These are phyloP conservation scores for Komagataella pastoris DNA, from an alignment of 805 yeast genomes.

Conservation along the genomic window DNA sequence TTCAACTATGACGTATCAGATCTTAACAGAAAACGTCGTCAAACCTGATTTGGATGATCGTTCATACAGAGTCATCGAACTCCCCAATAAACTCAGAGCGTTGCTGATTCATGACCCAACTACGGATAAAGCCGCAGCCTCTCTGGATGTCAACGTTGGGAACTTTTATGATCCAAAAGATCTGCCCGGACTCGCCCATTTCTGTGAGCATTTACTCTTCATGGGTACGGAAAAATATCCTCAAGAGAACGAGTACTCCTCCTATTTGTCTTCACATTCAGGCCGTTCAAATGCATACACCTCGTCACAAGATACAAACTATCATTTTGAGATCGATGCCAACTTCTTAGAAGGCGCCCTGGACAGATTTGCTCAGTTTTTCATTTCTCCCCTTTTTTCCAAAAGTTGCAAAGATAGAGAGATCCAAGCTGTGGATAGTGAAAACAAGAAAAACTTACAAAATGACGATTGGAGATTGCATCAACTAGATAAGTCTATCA, in stretches of 20 bases:
- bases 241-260: constrained; percentile 57
- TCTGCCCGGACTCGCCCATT: constrained; percentile 70
- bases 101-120: constrained; percentile 54
- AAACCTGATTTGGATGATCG: constrained; percentile 62
- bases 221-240: constrained; percentile 76
- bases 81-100: constrained; percentile 45
- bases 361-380: constrained; percentile 88
- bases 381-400: constrained; percentile 70
- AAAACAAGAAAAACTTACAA: constrained; percentile 88
- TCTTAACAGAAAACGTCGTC: constrained; percentile 5
- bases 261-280: constrained; percentile 68
- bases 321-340: constrained; percentile 73
- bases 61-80: constrained; percentile 48
- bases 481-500: constrained; percentile 66
- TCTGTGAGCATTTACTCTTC: constrained; percentile 59
- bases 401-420: constrained; percentile 76
- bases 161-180: constrained; percentile 54
- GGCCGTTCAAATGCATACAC: constrained; percentile 92
- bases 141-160: constrained; percentile 70
- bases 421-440: constrained; percentile 90
- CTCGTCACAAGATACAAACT: constrained; percentile 78
- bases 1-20: neutral
- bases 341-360: constrained; percentile 75
- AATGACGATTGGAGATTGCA: constrained; percentile 80
- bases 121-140: constrained; percentile 68